Evolutionary conservation across 2,329 filamentous ascomycete species (phyloP).

Genomic region (Trichoderma sp.): DNA sequence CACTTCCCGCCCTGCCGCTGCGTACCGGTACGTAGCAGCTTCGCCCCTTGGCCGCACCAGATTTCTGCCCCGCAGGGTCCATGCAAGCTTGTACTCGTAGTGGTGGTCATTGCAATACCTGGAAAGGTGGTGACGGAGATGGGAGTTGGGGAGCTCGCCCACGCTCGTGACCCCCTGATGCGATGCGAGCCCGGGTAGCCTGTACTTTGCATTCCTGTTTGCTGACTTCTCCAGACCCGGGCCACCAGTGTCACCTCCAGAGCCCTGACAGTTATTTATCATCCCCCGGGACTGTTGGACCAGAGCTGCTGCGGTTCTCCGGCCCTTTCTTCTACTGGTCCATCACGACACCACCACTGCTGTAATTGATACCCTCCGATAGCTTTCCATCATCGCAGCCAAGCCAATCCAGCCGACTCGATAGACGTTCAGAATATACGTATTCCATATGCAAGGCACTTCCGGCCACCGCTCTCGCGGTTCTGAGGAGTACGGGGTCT

Average conservation of each 20-base stretch:
- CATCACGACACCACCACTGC: not conserved
- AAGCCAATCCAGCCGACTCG: not conserved
- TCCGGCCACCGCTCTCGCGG: conserved; percentile 35
- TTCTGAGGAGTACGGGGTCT: conserved; percentile 53
- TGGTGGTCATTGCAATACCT: conserved; percentile 5
- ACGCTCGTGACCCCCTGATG: conserved; percentile 18
- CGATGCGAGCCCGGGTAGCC: not conserved
- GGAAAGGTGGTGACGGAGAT: conserved; percentile 9
- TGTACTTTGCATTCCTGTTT: conserved; percentile 1
- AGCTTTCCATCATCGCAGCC: not conserved
- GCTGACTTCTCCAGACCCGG: conserved; percentile 9
- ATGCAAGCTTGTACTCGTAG: not conserved
- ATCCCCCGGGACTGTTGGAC: conserved; percentile 3
- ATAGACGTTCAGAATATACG: not conserved
- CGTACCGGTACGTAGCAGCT: conserved; percentile 11
- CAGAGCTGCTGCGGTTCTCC: not conserved
- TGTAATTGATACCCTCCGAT: not conserved
- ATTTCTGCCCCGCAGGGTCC: conserved; percentile 20
- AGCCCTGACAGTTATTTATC: conserved; percentile 13
- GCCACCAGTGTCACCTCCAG: conserved; percentile 8
- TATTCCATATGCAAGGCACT: conserved; percentile 32
- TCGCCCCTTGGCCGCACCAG: not conserved
- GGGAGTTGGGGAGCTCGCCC: conserved; percentile 1
- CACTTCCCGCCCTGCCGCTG: not conserved
- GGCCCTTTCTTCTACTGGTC: conserved; percentile 12